Conservation (phyloP, 495 filamentous ascomycete species). For the Penicillium riverlandense region DNA sequence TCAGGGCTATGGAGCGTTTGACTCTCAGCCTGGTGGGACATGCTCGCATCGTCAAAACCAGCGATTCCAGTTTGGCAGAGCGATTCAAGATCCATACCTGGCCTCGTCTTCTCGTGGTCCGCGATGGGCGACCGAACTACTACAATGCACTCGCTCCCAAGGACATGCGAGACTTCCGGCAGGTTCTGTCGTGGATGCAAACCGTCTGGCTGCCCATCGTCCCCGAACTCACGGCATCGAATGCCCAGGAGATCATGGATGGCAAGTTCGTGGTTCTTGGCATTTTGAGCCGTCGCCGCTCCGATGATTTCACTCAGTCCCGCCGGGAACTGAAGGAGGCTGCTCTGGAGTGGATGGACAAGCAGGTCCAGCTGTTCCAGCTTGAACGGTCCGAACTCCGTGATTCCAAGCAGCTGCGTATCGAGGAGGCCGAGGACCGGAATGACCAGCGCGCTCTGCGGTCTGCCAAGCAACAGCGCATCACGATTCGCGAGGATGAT, state of each 20-base stretch:
- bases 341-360: slow-evolving; percentile 96
- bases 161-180: slow-evolving; percentile 80
- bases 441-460: slow-evolving; percentile 82
- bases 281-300: slow-evolving; percentile 71
- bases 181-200: slow-evolving; percentile 87
- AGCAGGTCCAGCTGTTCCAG: slow-evolving; percentile 80
- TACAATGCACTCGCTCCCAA: slow-evolving; percentile 76
- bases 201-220: slow-evolving; percentile 97
- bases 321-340: slow-evolving; percentile 92
- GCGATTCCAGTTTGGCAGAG: slow-evolving; percentile 61
- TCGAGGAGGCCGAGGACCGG: slow-evolving; percentile 93
- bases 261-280: slow-evolving; percentile 88
- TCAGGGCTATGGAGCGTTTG: slow-evolving; percentile 76
- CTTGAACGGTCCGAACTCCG: slow-evolving; percentile 86
- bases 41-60: slow-evolving; percentile 84
- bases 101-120: slow-evolving; percentile 82
- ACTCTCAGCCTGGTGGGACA: slow-evolving; percentile 83
- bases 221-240: slow-evolving; percentile 84
- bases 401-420: slow-evolving; percentile 87
- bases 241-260: slow-evolving; percentile 90
- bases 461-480: slow-evolving; percentile 83
- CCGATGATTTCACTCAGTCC: slow-evolving; percentile 68
- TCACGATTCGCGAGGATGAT: slow-evolving; percentile 79
- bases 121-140: slow-evolving; percentile 82
- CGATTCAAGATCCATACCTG: slow-evolving; percentile 92